Evolutionary conservation across 768 basidiomycete species (phyloP), one percentile per base, ranked within the genome.

Genomic region (Kondoa subrosea): DNA sequence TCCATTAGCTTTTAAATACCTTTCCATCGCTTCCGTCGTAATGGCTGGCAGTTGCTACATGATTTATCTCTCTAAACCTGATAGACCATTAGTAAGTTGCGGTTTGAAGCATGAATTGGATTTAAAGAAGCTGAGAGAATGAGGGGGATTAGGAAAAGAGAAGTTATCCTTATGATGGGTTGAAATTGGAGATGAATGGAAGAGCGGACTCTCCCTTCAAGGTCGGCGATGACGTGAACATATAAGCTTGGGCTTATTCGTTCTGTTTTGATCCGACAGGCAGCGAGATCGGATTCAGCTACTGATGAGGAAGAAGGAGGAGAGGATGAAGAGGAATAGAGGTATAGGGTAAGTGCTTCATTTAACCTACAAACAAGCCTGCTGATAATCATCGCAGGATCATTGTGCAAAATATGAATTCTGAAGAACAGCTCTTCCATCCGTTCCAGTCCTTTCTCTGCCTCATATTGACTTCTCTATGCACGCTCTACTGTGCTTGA

Each of bases 131-230:
- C 32, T 61, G 4, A 27, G 15, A 27, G 50, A 29, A 25, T 25
- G 56, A 25, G 15, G 29, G 12, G n/a, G 27, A 15, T 26, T 30
- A 69, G 69, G 73, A 73, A 17, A 69, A 71, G 33, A 68, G 77
- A 57, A 67, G 70, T 34, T 78, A 76, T 71, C 77, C 77, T 65
- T 77, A 75, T 66, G 74, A 73, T 56, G 77, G 77, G 1, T 71
- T 78, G 15, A 74, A 74, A 68, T 70, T 72, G 59, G 77, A 78
- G 70, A 66, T 77, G 33, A 66, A 56, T 27, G 68, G 68, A 1
- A 68, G 64, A 50, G 68, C 64, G 4, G 68, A 68, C 29, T 65
- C 64, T 25, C 27, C 66, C 33, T 68, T 4, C 56, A 64, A 63
- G 14, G 68, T 68, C 27, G 30, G 67, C 21, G 40, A 50, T 50